Conservation (phyloP, 768 basidiomycete species). For the Tulasnella sp. region DNA sequence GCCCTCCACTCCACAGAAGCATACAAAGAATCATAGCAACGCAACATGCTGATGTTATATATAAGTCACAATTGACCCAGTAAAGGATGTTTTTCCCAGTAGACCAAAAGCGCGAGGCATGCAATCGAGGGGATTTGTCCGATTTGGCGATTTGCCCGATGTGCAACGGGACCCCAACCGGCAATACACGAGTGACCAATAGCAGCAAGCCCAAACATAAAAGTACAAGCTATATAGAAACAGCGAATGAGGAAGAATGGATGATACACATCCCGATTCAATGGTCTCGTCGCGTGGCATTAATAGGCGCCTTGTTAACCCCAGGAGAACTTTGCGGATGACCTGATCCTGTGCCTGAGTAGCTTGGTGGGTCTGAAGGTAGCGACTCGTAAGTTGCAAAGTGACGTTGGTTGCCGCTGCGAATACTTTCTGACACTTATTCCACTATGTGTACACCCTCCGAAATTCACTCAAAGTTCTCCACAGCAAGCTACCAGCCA, state of each 20-base stretch:
- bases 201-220: background rate
- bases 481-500: too few relatives aligned
- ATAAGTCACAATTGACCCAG: background rate
- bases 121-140: too few relatives aligned
- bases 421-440: too few relatives aligned
- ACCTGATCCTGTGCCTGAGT: background rate
- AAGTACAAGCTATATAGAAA: background rate
- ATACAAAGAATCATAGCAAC: background rate
- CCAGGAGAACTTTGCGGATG: background rate
- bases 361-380: too few relatives aligned
- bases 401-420: too few relatives aligned
- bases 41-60: background rate
- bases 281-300: background rate
- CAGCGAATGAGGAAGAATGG: background rate
- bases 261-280: background rate
- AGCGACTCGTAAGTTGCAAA: too few relatives aligned
- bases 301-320: background rate
- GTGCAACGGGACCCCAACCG: background rate
- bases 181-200: too few relatives aligned
- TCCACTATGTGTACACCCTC: too few relatives aligned
- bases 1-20: background rate
- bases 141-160: too few relatives aligned
- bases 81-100: conserved; percentile 1
- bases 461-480: too few relatives aligned
- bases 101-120: too few relatives aligned